Evolutionary conservation across 73 alveolate genomes (phyloP), one percentile per base, ranked within the genome.

Genomic region (Paramecium sonneborni): DNA sequence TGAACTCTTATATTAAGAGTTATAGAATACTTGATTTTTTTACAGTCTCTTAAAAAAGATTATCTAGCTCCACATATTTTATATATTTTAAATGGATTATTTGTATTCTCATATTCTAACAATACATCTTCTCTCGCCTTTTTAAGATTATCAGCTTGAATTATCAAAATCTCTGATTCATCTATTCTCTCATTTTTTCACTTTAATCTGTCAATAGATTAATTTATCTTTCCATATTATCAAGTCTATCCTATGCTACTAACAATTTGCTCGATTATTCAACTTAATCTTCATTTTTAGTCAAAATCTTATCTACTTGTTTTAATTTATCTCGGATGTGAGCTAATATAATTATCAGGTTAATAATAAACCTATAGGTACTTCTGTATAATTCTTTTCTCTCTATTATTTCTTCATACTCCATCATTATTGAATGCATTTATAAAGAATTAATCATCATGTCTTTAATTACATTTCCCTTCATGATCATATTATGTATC

Each of bases 111-210:
- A 79, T 79, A 79, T 24, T 74, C 90, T 12, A 79, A 32, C 14
- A 79, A 46, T 21, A 79, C 90, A 79, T 79, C 90, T 79, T 79
- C 90, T 46, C 90, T 41, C 5, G 76, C 90, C 44, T 79, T 79
- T 32, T 79, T 79, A 10, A 79, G 26, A 43, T 79, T 79, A 8
- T 79, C 90, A n/a, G 90, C 69, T 46, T 79, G 76, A n/a, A 30
- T 21, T 3, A 79, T 39, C 11, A 79, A 34, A 9, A 46, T 23
- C 26, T 79, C 90, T 1, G 90, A 79, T 24, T 79, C 76, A 0
- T 79, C 90, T 43, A 79, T 44, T 79, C 90, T 0, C 90, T 76
- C 90, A 79, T 79, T 28, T 79, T 79, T 12, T 79, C 90, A 44
- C 90, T 79, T 14, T 79, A 79, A 79, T 79, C 90, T 15, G 55